Percentiles rank a stretch among this genome's conserved stretches.
These are phyloP conservation scores for Uromyces viciae-fabae DNA, from an alignment of 1,284 basidiomycete genomes.

Conservation along the genomic window DNA sequence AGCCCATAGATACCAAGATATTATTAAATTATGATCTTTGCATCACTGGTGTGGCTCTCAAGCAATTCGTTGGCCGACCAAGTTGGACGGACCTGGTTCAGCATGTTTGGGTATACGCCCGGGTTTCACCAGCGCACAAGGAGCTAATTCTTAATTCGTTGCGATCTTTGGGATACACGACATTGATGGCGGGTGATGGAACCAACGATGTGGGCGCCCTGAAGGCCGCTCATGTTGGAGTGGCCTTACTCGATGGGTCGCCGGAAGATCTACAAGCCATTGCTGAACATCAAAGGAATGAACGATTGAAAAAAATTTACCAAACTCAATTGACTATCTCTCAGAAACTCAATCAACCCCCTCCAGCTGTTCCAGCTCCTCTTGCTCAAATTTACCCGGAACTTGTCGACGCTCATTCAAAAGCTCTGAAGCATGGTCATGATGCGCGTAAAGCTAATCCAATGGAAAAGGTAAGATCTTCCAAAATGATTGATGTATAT, in stretches of 20 bases:
- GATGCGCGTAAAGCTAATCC: conserved; percentile 73
- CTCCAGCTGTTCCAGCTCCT: conserved; percentile 74
- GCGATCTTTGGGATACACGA: conserved; percentile 78
- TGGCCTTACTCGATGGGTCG: conserved; percentile 84
- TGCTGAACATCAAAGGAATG: conserved; percentile 79
- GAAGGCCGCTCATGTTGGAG: conserved; percentile 91
- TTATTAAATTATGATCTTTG: conserved; percentile 87
- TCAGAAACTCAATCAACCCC: conserved; percentile 79
- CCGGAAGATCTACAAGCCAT: conserved; percentile 86
- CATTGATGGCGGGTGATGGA: conserved; percentile 93
- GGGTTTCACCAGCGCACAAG: conserved; percentile 90
- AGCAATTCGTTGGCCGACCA: conserved; percentile 66
- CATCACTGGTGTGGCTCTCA: conserved; percentile 84
- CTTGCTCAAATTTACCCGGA: conserved; percentile 73
- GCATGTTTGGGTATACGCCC: conserved; percentile 93
- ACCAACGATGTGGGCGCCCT: conserved; percentile 95
- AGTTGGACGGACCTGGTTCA: conserved; percentile 75
- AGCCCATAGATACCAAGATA: conserved; percentile 71
- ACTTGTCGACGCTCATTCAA: conserved; percentile 80
- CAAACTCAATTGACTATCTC: conserved; percentile 87
- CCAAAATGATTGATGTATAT: no score
- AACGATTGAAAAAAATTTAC: conserved; percentile 89
- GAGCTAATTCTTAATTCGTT: conserved; percentile 85
- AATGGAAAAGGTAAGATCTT: conserved; percentile 69
- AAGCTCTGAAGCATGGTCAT: conserved; percentile 65